Evolutionary conservation across 257 asterid genomes (phyloP), one percentile per base, ranked within the genome.

Genomic region (Nicotiana tabacum): DNA sequence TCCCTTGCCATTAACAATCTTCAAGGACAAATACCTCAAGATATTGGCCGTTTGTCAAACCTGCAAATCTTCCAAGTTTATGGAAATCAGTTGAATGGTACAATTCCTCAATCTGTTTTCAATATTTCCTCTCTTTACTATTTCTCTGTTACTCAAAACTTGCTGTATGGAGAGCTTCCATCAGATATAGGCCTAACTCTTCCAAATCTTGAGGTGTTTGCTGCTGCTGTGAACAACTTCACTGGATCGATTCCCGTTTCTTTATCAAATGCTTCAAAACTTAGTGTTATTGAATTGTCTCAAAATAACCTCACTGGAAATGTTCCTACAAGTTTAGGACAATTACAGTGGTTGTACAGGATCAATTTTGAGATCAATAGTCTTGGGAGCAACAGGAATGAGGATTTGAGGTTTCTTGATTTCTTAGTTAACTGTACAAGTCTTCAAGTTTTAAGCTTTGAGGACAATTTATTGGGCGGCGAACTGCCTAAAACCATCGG

Each of bases 231-330:
- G 4, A 87, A 85, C 27, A 5, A 64, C 15, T 87, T 85, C 66
- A 57, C 83, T 9, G 88, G 87, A 18, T 51, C 66, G 2, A 83
- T 88, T 39, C 90, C 89, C 0, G 65, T 32, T 79, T 85, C 90
- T 6, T 78, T 87, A 15, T 24, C 87, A 27, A 87, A 87, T 76
- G 87, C 85, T 51, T 61, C 90, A 11, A 67, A 76, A 18, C 85
- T 85, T 72, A 33, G 46, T 29, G 27, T 35, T 7, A 35, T 85
- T 10, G 83, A 85, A 18, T 57, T 87, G 32, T 79, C 84, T 56
- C 56, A 82, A 64, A 87, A 85, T 33, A 12, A 37, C 11, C 61
- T 87, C 60, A 77, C 64, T 0, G 86, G 88, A 18, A 58, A 16
- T 1, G 62, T 85, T 4, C 85, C 87, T 11, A 16, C 13, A 3